Percentiles rank a stretch among this genome's conserved stretches.
Conservation (phyloP, 345 rosid genomes). For the Citrus sp. region DNA sequence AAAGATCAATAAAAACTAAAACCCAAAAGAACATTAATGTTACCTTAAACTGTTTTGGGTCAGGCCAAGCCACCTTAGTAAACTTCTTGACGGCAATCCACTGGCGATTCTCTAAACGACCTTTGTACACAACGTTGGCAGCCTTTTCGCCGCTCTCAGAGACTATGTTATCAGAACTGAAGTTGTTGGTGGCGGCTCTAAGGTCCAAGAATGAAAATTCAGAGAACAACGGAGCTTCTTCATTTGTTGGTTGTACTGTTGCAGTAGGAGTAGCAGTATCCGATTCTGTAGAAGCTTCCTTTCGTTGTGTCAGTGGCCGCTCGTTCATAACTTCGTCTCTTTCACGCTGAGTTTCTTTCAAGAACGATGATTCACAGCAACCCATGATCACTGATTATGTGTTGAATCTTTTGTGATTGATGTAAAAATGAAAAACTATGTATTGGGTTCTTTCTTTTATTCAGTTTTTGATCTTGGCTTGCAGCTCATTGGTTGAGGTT, state of each 20-base stretch:
- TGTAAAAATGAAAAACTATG: background rate
- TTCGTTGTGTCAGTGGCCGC: conserved; percentile 15
- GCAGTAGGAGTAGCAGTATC: conserved; percentile 24
- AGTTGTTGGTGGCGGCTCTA: conserved; percentile 64
- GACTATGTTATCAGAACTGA: conserved; percentile 63
- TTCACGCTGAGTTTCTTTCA: conserved; percentile 36
- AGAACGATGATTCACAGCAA: conserved; percentile 64
- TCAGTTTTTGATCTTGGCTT: background rate
- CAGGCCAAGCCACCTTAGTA: conserved; percentile 79
- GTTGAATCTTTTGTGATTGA: background rate
- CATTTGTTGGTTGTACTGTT: conserved; percentile 31
- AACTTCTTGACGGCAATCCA: conserved; percentile 92
- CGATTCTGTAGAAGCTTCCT: conserved; percentile 12
- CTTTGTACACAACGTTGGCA: conserved; percentile 62
- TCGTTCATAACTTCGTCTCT: conserved; percentile 24
- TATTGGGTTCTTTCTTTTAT: background rate
- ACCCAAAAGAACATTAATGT: conserved; percentile 1
- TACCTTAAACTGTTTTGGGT: conserved; percentile 71
- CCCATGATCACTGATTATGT: conserved; percentile 41
- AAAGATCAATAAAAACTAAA: conserved; percentile 23
- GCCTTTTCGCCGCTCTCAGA: conserved; percentile 69
- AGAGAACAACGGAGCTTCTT: conserved; percentile 46
- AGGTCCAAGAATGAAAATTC: conserved; percentile 68
- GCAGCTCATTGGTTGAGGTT: background rate
- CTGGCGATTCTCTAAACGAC: conserved; percentile 56